Conservation (phyloP, 2,329 filamentous ascomycete species). For the Epichloe uncinata region DNA sequence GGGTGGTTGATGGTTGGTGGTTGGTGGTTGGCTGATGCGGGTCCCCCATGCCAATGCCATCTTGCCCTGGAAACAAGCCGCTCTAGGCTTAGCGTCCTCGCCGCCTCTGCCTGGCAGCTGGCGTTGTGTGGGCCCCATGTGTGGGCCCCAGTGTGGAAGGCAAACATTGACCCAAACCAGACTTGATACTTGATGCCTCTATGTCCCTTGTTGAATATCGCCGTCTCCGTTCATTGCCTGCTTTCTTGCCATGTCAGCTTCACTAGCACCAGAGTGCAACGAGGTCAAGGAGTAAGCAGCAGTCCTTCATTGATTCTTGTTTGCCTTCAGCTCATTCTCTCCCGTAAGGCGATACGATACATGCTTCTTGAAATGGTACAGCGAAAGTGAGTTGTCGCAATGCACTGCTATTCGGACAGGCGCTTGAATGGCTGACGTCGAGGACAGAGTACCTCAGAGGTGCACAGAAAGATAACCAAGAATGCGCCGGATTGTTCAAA, state of each 20-base stretch:
- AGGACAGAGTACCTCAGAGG: constrained; percentile 74
- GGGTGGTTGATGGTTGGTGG: background rate
- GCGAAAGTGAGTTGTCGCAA: constrained; percentile 59
- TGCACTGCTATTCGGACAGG: background rate
- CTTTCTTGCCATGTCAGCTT: constrained; percentile 58
- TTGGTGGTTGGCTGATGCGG: background rate
- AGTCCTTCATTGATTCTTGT: background rate
- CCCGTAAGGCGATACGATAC: constrained; percentile 71
- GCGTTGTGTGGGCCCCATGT: no score
- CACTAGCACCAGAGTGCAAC: constrained; percentile 87
- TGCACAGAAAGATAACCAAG: constrained; percentile 64
- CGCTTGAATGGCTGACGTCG: background rate
- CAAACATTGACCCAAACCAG: no score
- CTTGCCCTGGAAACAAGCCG: background rate
- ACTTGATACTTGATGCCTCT: background rate
- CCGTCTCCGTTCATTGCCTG: background rate
- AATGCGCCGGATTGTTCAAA: constrained; percentile 76
- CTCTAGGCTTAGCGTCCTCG: background rate
- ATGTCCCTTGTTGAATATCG: background rate
- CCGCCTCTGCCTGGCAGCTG: background rate
- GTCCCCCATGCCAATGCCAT: background rate
- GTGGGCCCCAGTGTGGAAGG: no score
- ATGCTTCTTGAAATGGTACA: constrained; percentile 99
- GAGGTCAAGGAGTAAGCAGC: constrained; percentile 76
- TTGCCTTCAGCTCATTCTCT: constrained; percentile 1